Base-by-base conservation (phyloP, 192 early-diverging fungal genomes). In the Geranomyces variabilis region DNA sequence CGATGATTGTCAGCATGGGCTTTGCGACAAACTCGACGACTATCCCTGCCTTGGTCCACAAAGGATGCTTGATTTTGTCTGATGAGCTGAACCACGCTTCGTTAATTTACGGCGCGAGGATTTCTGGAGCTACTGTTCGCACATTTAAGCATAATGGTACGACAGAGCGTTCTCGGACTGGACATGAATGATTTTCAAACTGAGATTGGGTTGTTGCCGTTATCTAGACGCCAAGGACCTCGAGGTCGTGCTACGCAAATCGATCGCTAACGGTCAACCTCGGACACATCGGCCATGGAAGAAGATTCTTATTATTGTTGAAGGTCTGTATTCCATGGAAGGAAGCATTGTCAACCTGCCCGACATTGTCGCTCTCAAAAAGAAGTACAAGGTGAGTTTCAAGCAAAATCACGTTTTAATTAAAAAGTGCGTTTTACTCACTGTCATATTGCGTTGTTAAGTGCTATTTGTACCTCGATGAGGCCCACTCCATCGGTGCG, bases 271-370 rank as follows among this genome's bases (percentile, higher is more conserved):
- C 78, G 97, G 97, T 31, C 97, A 99, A 80, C 96, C 96, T 26
- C 87, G 97, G 62, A 99, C 95, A 9, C 96, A 97, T 77, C 89
- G 97, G 29, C 97, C 95, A 14, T 99, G 97, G 97, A 96, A 96
- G 81, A 99, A 99, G 82, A 99, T 99, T 77, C 77, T 99, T 69
- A 87, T 99, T 2, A 87, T 99, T 24, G 94, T 99, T 28, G 96
- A 99, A 73, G 95, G 95, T 41, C 82, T 99, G 29, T 99, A 95
- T 81, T 96, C 93, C 19, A 99, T 99, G 97, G 97, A 99, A 76
- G 97, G 97, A 46, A 90, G 90, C 71, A 92, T 95, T 80, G 89
- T 89, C 77, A 89, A 90, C 63, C 78, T 97, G 46, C 96, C 94
- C 36, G 90, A 92, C 65, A 89, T 97, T 61, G 79, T 97, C 30